Evolutionary conservation across 2,329 filamentous ascomycete species (phyloP).

Genomic region (Aspergillus sclerotialis): DNA sequence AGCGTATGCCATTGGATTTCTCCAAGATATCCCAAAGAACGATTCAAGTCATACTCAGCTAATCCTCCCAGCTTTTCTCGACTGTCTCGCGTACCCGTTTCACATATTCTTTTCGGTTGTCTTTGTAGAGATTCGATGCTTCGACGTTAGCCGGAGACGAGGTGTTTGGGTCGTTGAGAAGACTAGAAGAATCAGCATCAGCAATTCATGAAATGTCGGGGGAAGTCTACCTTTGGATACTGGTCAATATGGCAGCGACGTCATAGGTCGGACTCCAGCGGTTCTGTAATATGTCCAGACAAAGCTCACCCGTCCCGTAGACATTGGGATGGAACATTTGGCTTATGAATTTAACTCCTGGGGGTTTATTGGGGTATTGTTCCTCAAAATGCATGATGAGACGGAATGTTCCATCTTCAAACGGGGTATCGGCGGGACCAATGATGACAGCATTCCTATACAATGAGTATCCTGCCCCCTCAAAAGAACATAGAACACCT

Average conservation of each 20-base stretch:
- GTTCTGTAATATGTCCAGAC: slow-evolving; percentile 94
- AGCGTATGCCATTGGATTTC: too few relatives aligned
- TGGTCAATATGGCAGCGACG: slow-evolving; percentile 92
- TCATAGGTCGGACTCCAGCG: slow-evolving; percentile 98
- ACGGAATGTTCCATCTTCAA: slow-evolving; percentile 95
- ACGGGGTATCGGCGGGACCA: slow-evolving; percentile 90
- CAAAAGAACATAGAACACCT: slow-evolving; percentile 6
- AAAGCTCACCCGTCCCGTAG: slow-evolving; percentile 93
- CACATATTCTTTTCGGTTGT: slow-evolving; percentile 92
- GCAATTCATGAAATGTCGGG: neutral
- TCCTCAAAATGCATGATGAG: slow-evolving; percentile 99
- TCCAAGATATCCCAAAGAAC: too few relatives aligned
- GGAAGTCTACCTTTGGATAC: slow-evolving; percentile 75
- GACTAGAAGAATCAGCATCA: slow-evolving; percentile 44
- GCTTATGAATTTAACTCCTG: slow-evolving; percentile 96
- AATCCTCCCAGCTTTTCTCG: slow-evolving; percentile 99
- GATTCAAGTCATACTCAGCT: too few relatives aligned
- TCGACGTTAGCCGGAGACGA: slow-evolving; percentile 96
- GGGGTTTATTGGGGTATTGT: slow-evolving; percentile 97
- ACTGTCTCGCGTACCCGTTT: slow-evolving; percentile 95
- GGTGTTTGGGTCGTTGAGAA: slow-evolving; percentile 98
- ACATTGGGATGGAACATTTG: slow-evolving; percentile 99
- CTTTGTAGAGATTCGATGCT: slow-evolving; percentile 96
- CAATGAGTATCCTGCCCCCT: slow-evolving; percentile 19
- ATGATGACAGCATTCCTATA: slow-evolving; percentile 96